Evolutionary conservation across 73 alveolate species (phyloP).

Genomic region (Uronychia setigera): DNA sequence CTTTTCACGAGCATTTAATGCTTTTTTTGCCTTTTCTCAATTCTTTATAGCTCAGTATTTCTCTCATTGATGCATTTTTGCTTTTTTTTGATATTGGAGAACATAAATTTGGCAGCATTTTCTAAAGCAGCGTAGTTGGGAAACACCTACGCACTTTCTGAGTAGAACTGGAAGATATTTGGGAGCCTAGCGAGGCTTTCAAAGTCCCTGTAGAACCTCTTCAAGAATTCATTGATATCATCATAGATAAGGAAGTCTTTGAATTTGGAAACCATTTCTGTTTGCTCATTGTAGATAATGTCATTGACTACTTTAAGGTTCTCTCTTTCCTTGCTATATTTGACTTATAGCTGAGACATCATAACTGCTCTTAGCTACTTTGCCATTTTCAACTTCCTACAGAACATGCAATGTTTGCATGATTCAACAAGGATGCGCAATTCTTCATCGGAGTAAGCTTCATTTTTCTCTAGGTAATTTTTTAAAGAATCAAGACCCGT

Average conservation of each 20-base stretch:
- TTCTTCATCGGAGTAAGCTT: background rate
- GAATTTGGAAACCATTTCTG: slow-evolving; percentile 73
- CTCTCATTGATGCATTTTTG: slow-evolving; percentile 69
- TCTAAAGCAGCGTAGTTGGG: slow-evolving; percentile 76
- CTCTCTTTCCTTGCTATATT: slow-evolving; percentile 47
- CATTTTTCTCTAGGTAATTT: background rate
- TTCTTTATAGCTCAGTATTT: background rate
- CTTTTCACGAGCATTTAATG: too few species aligned
- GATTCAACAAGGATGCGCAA: background rate
- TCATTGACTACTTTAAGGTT: slow-evolving; percentile 59
- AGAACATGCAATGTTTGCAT: background rate
- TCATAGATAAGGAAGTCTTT: slow-evolving; percentile 83
- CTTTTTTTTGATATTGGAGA: slow-evolving; percentile 72
- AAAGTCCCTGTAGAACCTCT: slow-evolving; percentile 62
- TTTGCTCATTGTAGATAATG: slow-evolving; percentile 74
- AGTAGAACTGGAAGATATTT: slow-evolving; percentile 67
- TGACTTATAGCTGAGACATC: background rate
- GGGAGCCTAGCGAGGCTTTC: slow-evolving; percentile 62
- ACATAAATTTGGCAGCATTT: slow-evolving; percentile 64
- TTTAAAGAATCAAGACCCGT: background rate
- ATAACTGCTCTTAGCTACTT: background rate
- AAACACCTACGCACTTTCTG: slow-evolving; percentile 65
- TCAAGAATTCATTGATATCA: slow-evolving; percentile 76
- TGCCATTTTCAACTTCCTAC: background rate
- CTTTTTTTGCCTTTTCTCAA: background rate